Evolutionary conservation across 1,284 basidiomycete genomes (phyloP).

Genomic region (Pyrrhoderma noxium): DNA sequence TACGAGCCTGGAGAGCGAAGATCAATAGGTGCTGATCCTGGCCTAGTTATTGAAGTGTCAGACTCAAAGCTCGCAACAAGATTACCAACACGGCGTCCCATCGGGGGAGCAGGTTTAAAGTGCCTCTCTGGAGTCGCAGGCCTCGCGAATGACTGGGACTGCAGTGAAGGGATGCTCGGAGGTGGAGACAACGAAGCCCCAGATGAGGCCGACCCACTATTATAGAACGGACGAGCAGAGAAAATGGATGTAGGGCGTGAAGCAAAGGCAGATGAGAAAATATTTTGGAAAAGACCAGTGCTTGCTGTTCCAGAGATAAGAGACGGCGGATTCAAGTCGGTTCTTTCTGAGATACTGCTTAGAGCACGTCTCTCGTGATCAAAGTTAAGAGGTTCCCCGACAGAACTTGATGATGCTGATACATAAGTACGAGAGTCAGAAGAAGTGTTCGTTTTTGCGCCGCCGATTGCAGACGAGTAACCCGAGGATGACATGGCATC

Average conservation of each 20-base stretch:
- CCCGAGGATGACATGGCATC: slow-evolving; percentile 20
- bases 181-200: slow-evolving; percentile 8
- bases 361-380: slow-evolving; percentile 37
- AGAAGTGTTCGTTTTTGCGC: slow-evolving; percentile 23
- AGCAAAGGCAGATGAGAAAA: slow-evolving; percentile 12
- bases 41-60: slow-evolving; percentile 29
- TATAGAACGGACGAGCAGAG: slow-evolving; percentile 15
- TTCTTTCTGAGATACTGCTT: slow-evolving; percentile 53
- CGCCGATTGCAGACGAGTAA: neutral
- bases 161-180: slow-evolving; percentile 1
- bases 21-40: slow-evolving; percentile 24
- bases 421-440: slow-evolving; percentile 15
- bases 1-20: slow-evolving; percentile 44
- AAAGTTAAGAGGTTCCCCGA: slow-evolving; percentile 25
- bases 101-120: slow-evolving; percentile 37
- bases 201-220: slow-evolving; percentile 7
- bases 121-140: slow-evolving; percentile 16
- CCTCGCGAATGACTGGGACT: neutral
- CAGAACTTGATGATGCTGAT: neutral
- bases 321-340: slow-evolving; percentile 1
- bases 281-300: slow-evolving; percentile 10
- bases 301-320: slow-evolving; percentile 3
- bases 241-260: slow-evolving; percentile 11
- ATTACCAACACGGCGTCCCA: slow-evolving; percentile 54
- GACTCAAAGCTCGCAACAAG: slow-evolving; percentile 72